Conservation (phyloP, 1,284 basidiomycete species). For the Leccinum subrobustum region DNA sequence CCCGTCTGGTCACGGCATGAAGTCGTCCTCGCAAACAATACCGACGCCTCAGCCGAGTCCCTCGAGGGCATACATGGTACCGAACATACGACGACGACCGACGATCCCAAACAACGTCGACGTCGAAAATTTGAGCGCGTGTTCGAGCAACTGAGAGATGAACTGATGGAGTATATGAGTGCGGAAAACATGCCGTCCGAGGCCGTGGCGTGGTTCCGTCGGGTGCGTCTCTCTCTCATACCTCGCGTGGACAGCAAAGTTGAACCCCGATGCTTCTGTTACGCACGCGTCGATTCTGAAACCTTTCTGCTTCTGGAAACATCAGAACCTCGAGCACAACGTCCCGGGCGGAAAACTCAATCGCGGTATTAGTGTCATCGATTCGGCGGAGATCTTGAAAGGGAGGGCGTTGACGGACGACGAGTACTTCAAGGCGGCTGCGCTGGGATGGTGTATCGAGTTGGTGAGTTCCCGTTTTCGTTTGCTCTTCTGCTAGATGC, state of each 20-base stretch:
- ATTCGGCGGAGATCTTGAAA: slow-evolving; percentile 88
- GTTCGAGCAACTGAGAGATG: slow-evolving; percentile 31
- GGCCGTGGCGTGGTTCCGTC: slow-evolving; percentile 62
- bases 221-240: slow-evolving; percentile 36
- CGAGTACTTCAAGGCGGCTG: slow-evolving; percentile 88
- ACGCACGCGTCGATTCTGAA: slow-evolving; percentile 77
- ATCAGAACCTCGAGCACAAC: slow-evolving; percentile 90
- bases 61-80: neutral
- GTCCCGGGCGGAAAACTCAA: slow-evolving; percentile 97
- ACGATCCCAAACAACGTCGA: slow-evolving; percentile 24
- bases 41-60: neutral
- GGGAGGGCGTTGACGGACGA: slow-evolving; percentile 67
- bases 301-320: slow-evolving; percentile 39
- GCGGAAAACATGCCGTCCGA: slow-evolving; percentile 59
- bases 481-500: too few relatives aligned
- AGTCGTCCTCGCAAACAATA: neutral
- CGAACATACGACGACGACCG: slow-evolving; percentile 6
- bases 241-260: neutral
- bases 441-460: slow-evolving; percentile 97
- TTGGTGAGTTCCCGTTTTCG: slow-evolving; percentile 44
- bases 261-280: slow-evolving; percentile 94
- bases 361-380: slow-evolving; percentile 92
- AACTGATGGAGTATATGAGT: slow-evolving; percentile 47
- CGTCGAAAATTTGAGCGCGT: slow-evolving; percentile 31
- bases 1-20: neutral